Base-by-base conservation (phyloP, 129 eudicot genomes). In the Artemisia argyi region DNA sequence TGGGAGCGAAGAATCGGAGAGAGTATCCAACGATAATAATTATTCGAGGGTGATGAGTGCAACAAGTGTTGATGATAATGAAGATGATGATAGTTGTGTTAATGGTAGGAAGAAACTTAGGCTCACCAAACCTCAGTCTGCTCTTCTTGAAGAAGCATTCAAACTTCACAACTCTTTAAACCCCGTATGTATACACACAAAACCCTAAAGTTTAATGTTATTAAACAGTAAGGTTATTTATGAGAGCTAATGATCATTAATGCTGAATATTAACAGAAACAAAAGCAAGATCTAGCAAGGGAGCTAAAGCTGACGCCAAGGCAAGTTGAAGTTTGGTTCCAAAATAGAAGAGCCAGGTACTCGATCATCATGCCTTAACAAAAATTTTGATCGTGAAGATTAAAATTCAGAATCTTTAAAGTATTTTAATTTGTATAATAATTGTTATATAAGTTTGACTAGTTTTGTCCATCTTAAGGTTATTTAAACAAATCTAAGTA, bases 291-390 rank as follows among this genome's bases (percentile, higher is more conserved):
- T 16, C 79, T 94, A 71, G 97, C 98, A 5, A 75, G 91, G 61
- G 87, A 85, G 55, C 81, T 94, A 20, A 90, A 84, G 75, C 82
- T 94, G 20, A 88, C 96, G 87, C 96, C 98, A 0, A 67, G 98
- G 15, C 98, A 94, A 67, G 97, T 94, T 35, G 98, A 94, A 78
- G 98, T 94, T 59, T 94, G 98, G 98, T 94, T 94, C 65, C 98
- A 94, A 84, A 94, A 94, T 61, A 79, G 98, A 70, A 82, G 98
- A 84, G 98, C 98, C 57, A 94, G 98, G 98, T 94, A 76, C 20
- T 20, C 0, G 0, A 18, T 18, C 17, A 15, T 10, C 44, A 19
- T 11, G 24, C 35, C 56, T 18, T 71, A 35, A 10, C 9, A 4
- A 20, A 28, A 14, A 3, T 61, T 42, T 22, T 61, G 4, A 50